A percentile compares a stretch with the other conserved stretches of the same genome.
Evolutionary conservation across 306 rosid species (phyloP).

Genomic region (Cucurbita argyrosperma): DNA sequence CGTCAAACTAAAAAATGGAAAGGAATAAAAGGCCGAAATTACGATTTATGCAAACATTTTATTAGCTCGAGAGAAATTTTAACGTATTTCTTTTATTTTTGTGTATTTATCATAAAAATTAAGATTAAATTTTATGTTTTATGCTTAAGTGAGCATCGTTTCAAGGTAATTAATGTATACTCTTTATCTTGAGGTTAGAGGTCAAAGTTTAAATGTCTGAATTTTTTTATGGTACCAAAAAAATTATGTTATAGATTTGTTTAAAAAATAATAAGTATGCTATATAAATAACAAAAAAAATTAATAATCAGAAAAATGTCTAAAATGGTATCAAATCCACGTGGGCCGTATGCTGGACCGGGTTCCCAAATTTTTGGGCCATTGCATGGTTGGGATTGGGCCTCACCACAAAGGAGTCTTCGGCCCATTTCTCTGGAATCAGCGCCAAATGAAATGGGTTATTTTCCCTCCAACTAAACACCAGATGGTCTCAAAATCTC

Average conservation of each 20-base stretch:
- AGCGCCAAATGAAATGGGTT: background rate
- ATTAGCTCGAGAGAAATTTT: background rate
- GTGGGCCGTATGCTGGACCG: background rate
- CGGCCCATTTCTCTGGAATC: background rate
- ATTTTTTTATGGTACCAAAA: too few relatives aligned
- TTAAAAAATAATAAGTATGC: background rate
- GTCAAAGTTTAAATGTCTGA: too few relatives aligned
- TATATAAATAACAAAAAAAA: background rate
- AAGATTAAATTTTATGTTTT: too few relatives aligned
- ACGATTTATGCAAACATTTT: too few relatives aligned
- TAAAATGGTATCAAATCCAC: background rate
- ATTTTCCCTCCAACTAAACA: conserved; percentile 5
- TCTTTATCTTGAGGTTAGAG: too few relatives aligned
- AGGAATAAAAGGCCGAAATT: too few relatives aligned
- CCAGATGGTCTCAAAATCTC: background rate
- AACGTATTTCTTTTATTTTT: background rate
- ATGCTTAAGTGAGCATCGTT: too few relatives aligned
- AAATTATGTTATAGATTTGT: too few relatives aligned
- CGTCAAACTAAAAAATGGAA: too few relatives aligned
- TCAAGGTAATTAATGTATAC: too few relatives aligned
- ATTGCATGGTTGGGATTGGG: background rate
- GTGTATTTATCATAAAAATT: background rate
- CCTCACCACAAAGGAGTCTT: background rate
- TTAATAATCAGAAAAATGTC: background rate
- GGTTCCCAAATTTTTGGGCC: background rate